A percentile compares a stretch with the other conserved stretches of the same genome.
Evolutionary conservation across 177 flowering plant genomes (phyloP).

Genomic region (Vitis hybrid): DNA sequence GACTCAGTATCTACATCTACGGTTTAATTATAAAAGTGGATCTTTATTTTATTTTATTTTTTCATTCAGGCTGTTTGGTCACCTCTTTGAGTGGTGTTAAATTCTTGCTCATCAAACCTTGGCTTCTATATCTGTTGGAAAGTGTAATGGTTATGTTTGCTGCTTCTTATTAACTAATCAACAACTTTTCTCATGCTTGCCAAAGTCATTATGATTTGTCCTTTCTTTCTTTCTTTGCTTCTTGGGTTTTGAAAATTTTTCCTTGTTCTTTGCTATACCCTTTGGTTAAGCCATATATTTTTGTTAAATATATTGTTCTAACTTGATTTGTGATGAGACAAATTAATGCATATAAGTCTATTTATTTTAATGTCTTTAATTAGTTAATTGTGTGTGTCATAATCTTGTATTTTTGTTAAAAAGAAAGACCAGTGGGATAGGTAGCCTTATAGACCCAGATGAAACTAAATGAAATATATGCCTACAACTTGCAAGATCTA

Average conservation of each 20-base stretch:
- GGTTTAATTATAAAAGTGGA: too few species aligned
- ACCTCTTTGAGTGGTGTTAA: too few species aligned
- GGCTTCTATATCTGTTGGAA: neutral
- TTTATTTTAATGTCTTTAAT: too few species aligned
- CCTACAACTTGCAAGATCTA: neutral
- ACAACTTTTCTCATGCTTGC: constrained; percentile 2
- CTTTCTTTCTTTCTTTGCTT: neutral
- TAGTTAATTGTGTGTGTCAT: neutral
- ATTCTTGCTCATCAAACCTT: neutral
- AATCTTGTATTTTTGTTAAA: neutral
- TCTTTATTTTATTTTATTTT: too few species aligned
- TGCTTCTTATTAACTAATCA: constrained; percentile 2
- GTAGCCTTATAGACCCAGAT: neutral
- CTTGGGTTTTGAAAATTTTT: neutral
- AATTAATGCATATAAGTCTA: too few species aligned
- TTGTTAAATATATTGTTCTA: neutral
- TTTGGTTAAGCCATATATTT: neutral
- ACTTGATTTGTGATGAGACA: too few species aligned
- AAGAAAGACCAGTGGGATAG: neutral
- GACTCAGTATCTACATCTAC: too few species aligned
- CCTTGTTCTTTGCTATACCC: neutral
- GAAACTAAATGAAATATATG: neutral
- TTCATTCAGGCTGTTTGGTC: too few species aligned
- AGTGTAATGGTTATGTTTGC: constrained; percentile 13
- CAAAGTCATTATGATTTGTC: neutral